Evolutionary conservation across 306 rosid species (phyloP).

Genomic region (Lathyrus oleraceus): DNA sequence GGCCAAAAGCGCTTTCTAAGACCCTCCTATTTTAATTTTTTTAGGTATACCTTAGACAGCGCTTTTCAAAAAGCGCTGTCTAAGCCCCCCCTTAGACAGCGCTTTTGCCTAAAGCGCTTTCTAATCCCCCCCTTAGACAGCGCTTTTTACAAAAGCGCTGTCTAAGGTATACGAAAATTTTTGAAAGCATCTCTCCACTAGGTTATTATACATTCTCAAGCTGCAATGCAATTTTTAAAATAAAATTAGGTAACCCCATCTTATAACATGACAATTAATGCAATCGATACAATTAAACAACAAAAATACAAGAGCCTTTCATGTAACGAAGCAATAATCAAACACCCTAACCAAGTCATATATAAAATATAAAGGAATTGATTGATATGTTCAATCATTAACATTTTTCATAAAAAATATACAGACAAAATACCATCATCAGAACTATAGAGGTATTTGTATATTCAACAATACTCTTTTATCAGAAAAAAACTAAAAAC

Average conservation of each 20-base stretch:
- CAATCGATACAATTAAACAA: not conserved
- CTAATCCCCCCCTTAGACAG: no score
- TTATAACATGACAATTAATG: not conserved
- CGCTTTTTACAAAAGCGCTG: no score
- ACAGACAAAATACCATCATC: not conserved
- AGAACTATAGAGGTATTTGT: not conserved
- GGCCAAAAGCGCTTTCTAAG: no score
- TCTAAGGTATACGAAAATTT: no score
- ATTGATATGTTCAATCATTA: not conserved
- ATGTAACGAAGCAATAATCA: not conserved
- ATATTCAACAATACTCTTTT: not conserved
- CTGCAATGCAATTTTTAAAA: conserved; percentile 45
- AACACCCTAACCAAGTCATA: not conserved
- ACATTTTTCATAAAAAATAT: not conserved
- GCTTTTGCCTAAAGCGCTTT: no score
- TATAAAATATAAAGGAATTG: not conserved
- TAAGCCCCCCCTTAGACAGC: no score
- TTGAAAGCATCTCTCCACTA: conserved; percentile 86
- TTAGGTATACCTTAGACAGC: no score
- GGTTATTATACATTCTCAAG: conserved; percentile 82
- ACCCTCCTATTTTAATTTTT: no score
- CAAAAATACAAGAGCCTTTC: not conserved
- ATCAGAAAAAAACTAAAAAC: no score
- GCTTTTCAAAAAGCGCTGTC: no score
- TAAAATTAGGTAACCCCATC: conserved; percentile 24